phyloP scores from a whole-genome alignment of 1,284 basidiomycete genomes.

The Afroboletus lepidellus region DNA sequence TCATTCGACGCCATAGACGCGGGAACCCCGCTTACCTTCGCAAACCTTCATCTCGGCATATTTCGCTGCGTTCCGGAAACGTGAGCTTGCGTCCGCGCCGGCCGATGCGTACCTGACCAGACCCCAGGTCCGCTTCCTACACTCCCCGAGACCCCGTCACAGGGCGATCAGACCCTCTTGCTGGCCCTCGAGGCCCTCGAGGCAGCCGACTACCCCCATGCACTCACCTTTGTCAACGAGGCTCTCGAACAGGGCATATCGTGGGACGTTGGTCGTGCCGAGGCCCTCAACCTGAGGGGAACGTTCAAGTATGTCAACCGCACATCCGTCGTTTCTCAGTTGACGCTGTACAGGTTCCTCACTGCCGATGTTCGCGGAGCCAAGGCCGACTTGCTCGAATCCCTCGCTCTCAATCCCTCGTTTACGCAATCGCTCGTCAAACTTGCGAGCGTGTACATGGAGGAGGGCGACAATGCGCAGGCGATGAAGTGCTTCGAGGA shows the following conservation, averaged over 20 bases:
- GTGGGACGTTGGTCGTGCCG: conserved; percentile 73
- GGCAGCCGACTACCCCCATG: conserved; percentile 86
- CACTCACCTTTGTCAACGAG: conserved; percentile 81
- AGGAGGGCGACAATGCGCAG: conserved; percentile 77
- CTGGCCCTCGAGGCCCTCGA: conserved; percentile 82
- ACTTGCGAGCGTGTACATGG: conserved; percentile 97
- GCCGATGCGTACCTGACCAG: conserved; percentile 4
- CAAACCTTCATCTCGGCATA: conserved; percentile 95
- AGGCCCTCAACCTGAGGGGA: conserved; percentile 91
- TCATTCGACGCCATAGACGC: conserved; percentile 45
- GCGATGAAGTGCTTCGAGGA: conserved; percentile 92
- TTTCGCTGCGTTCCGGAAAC: conserved; percentile 93
- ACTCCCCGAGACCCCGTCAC: conserved; percentile 74
- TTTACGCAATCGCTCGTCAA: conserved; percentile 95
- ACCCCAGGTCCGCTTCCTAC: conserved; percentile 62
- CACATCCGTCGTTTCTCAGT: neutral
- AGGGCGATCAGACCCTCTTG: conserved; percentile 83
- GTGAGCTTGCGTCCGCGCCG: conserved; percentile 42
- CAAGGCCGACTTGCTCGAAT: conserved; percentile 81
- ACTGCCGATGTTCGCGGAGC: conserved; percentile 85
- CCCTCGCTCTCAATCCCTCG: conserved; percentile 70
- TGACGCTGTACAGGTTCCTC: conserved; percentile 63
- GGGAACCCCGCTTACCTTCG: conserved; percentile 86
- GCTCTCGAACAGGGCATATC: conserved; percentile 88
- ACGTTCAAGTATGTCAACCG: conserved; percentile 80